Percentiles rank a stretch among this genome's conserved stretches.
These are phyloP conservation scores for Mercurialis annua DNA, from an alignment of 345 rosid species.

Conservation along the genomic window DNA sequence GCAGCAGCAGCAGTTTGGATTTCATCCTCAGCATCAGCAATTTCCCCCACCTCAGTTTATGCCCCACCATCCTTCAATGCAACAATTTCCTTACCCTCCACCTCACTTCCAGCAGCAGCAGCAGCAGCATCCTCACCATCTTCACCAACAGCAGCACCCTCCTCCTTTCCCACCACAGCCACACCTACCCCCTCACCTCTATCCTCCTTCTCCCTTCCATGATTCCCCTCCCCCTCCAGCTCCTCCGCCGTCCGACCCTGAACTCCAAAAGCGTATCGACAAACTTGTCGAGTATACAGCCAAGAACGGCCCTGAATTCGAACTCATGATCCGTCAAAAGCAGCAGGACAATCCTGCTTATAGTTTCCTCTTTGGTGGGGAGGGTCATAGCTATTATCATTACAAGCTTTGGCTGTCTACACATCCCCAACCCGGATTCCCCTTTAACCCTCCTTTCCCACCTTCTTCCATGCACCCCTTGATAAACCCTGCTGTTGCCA, in stretches of 20 bases:
- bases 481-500: slow-evolving; percentile 49
- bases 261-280: slow-evolving; percentile 93
- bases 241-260: slow-evolving; percentile 89
- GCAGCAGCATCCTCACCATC: slow-evolving; percentile 42
- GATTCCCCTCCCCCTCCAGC: slow-evolving; percentile 73
- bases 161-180: slow-evolving; percentile 66
- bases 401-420: slow-evolving; percentile 80
- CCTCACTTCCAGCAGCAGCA: slow-evolving; percentile 74
- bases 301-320: slow-evolving; percentile 96
- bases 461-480: slow-evolving; percentile 54
- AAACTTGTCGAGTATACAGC: slow-evolving; percentile 87
- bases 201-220: slow-evolving; percentile 56
- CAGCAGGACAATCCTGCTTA: slow-evolving; percentile 95
- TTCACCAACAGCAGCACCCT: slow-evolving; percentile 63
- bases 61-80: slow-evolving; percentile 75
- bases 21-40: slow-evolving; percentile 63
- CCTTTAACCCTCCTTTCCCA: slow-evolving; percentile 59
- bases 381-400: slow-evolving; percentile 82
- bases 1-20: slow-evolving; percentile 70
- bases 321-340: slow-evolving; percentile 90
- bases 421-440: slow-evolving; percentile 51
- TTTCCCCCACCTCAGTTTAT: slow-evolving; percentile 64
- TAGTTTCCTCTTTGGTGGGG: slow-evolving; percentile 86
- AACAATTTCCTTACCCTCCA: slow-evolving; percentile 81
- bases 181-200: slow-evolving; percentile 60